phyloP scores from a whole-genome alignment of 2,329 filamentous ascomycete genomes.

The Colletotrichum liriopes region DNA sequence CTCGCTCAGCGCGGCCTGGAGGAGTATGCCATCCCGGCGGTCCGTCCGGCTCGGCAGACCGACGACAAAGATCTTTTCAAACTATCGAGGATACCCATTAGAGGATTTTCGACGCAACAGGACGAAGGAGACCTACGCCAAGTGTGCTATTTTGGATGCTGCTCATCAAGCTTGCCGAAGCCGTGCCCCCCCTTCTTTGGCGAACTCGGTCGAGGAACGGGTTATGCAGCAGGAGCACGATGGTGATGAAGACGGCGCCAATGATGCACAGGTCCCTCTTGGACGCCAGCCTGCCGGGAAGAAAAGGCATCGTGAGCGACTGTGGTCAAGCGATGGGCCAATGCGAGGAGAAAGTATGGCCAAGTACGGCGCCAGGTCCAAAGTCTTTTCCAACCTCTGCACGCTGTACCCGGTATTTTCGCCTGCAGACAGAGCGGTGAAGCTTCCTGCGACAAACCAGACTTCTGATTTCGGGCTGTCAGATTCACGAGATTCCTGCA shows the following conservation, averaged over 20 bases:
- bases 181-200: neutral
- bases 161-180: conserved; percentile 9
- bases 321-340: no score
- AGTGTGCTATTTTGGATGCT: conserved; percentile 32
- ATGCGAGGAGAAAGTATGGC: no score
- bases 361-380: no score
- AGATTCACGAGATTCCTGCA: no score
- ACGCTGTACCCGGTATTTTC: no score
- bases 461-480: no score
- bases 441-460: no score
- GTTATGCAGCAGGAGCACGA: conserved; percentile 21
- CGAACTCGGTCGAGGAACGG: conserved; percentile 22
- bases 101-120: neutral
- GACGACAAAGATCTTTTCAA: conserved; percentile 67
- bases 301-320: conserved; percentile 12
- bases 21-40: conserved; percentile 64
- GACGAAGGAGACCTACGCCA: conserved; percentile 15
- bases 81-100: conserved; percentile 52
- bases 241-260: conserved; percentile 14
- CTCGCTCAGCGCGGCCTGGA: conserved; percentile 62
- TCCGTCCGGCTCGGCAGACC: conserved; percentile 66
- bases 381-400: no score
- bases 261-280: conserved; percentile 31
- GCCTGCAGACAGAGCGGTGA: no score
- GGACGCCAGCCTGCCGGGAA: conserved; percentile 24